Base-by-base conservation (phyloP, 225 moss, liverwort and hornwort species). In the Pseudoscleropodium purum region DNA sequence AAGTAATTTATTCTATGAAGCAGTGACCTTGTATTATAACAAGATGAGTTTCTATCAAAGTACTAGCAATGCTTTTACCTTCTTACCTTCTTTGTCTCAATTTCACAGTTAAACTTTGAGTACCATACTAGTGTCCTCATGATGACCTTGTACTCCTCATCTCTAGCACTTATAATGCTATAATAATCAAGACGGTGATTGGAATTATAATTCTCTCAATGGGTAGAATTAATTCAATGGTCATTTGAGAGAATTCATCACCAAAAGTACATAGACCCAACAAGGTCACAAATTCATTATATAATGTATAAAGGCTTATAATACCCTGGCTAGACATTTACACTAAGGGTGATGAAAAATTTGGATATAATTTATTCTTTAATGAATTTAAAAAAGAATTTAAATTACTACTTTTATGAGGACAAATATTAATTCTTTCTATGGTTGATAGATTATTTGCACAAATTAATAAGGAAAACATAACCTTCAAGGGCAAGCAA, bases 121-220 rank as follows among this genome's bases (percentile, higher is more conserved):
- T 6, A 41, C 0, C 0, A 0, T 16, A 56, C 7, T 29, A 19
- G 14, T 41, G 30, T 13, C 9, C 0, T 41, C 13, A 81, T 41
- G 8, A 39, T n/a, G 18, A 41, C 2, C 10, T 0, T 81, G 0
- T 7, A 61, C 3, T 20, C 30, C 2, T 41, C 14, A 41, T 14
- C 7, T 6, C 31, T 31, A 4, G 4, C 4, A 27, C 4, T 79
- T 17, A 39, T 27, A 7, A 60, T 31, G 31, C 15, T 43, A 14
- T 1, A 21, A 8, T 60, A 31, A 62, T 31, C 12, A 60, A 18
- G 30, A 81, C 30, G 5, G 20, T 20, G 14, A 39, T 6, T 59
- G 2, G 4, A 57, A 79, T n/a, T 56, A 9, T 13, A 11, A 9
- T 29, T 18, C 11, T 54, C 1, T 57, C 21, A 3, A 84, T 36